Evolutionary conservation across 306 rosid genomes (phyloP), one percentile per base, ranked within the genome.

Genomic region (Cucumis melo): DNA sequence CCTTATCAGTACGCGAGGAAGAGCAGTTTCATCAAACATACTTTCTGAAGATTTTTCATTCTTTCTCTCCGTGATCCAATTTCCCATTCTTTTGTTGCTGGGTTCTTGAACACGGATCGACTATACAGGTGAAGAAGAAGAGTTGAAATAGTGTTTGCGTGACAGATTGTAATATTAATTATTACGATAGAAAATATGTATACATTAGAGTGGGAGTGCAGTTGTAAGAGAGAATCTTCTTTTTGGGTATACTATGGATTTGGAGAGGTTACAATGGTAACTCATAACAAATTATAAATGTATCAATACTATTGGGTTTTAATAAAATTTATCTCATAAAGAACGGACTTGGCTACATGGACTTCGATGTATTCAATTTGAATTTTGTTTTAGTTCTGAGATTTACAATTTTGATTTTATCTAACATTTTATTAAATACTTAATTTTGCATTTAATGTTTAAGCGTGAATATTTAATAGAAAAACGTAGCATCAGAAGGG

Each of bases 71-170:
- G 39, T 36, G 74, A 54, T 59, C 42, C 24, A 58, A 41, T 38
- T 74, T 34, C 44, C 76, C 19, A 15, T 12, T 57, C 10, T 24
- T 44, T 55, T 19, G 57, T 36, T 54, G 29, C 51, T 39, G 68
- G 39, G 78, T 38, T 58, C 5, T 75, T 42, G 66, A 75, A 5
- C 78, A 75, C 78, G 7, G 78, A 75, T 75, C 42, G 78, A 75
- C 15, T 50, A 56, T 58, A 75, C 70, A 13, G 66, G 53, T 1
- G 53, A 4, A 46, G 53, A 46, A 1, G 20, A 75, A 21, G 53
- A 41, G 36, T 11, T 7, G 29, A 29, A 75, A 58, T 56, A 53
- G 44, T 19, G 19, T 55, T 5, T 32, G 1, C 15, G 19, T 34
- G 77, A 54, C 64, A 6, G 73, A 44, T 58, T 0, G 29, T 27